These are phyloP conservation scores for Rostrohypoxylon terebratum DNA, from an alignment of 495 filamentous ascomycete genomes.

Conservation along the genomic window DNA sequence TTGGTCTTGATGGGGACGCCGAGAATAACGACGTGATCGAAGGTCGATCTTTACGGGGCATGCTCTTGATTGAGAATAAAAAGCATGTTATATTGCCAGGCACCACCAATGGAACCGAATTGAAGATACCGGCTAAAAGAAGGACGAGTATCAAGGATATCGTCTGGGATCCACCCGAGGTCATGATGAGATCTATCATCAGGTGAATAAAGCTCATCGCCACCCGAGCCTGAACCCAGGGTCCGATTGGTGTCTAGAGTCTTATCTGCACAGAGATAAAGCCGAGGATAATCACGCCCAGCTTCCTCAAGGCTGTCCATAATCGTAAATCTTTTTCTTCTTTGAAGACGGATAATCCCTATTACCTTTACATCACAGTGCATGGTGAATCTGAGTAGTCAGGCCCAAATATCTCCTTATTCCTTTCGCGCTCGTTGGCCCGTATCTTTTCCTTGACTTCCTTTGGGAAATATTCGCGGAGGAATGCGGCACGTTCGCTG, in stretches of 20 bases:
- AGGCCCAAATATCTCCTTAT: constrained; percentile 65
- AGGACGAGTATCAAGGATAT: constrained; percentile 43
- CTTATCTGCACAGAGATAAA: not conserved
- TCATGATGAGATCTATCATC: constrained; percentile 39
- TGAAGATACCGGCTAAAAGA: constrained; percentile 36
- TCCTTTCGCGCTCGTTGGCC: constrained; percentile 66
- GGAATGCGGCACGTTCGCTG: constrained; percentile 65
- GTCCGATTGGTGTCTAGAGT: not conserved
- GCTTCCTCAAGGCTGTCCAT: not conserved
- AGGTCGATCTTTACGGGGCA: constrained; percentile 29
- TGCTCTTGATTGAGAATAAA: constrained; percentile 39
- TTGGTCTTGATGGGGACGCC: constrained; percentile 51
- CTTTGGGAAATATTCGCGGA: constrained; percentile 75
- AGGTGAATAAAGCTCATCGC: constrained; percentile 15
- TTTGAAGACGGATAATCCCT: not conserved
- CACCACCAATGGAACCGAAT: constrained; percentile 5
- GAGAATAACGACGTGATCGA: constrained; percentile 20
- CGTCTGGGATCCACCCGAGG: constrained; percentile 47
- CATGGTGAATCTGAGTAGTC: constrained; percentile 56
- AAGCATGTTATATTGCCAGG: constrained; percentile 28
- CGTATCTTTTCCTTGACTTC: constrained; percentile 74
- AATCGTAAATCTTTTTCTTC: not conserved
- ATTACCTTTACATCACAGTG: constrained; percentile 56
- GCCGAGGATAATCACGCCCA: not conserved
- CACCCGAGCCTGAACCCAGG: too few species aligned